Evolutionary conservation across 192 early-diverging fungal species (phyloP), one percentile per base, ranked within the genome.

Genomic region (Chytriomyces confervae): DNA sequence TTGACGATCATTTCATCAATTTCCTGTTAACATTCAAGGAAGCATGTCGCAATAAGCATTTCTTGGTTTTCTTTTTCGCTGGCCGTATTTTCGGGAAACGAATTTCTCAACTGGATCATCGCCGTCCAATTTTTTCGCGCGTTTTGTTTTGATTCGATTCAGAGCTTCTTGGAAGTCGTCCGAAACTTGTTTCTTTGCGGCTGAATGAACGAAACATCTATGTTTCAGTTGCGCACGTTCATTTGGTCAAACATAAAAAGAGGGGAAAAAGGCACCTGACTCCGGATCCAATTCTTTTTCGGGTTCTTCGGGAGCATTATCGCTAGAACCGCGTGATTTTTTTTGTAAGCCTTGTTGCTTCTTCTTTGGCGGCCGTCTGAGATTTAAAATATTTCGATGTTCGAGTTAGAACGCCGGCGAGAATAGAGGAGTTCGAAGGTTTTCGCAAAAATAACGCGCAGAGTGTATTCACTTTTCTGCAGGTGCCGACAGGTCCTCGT

Each of bases 1-100:
- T 75, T 73, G 20, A 77, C 75, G 36, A 82, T 77, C 60, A 81
- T 74, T 64, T 86, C 86, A 71, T 88, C 86, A 66, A 82, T 61
- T 57, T 86, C 81, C 72, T 81, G 68, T 7, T 23, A 5, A n/a
- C n/a, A 44, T 29, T 60, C 5, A 36, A 36, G 4, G 36, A 36
- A 36, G 4, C 36, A 18, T 20, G 61, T 67, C 69, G 63, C 63
- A 13, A 45, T 36, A 61, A 29, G 23, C 16, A 62, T 36, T 71
- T 71, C 63, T 0, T 49, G 2, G 20, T 20, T 13, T 50, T 36
- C 1, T 36, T 36, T 36, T 36, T 36, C 36, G 36, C 36, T 36
- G 0, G 36, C 36, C 36, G 36, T 36, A 36, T 36, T 36, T 36
- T 36, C 36, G 36, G 36, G 36, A 36, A 36, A 4, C 3, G 36